These are phyloP conservation scores for Sporothrix mexicana DNA, from an alignment of 2,329 filamentous ascomycete species.

Conservation along the genomic window DNA sequence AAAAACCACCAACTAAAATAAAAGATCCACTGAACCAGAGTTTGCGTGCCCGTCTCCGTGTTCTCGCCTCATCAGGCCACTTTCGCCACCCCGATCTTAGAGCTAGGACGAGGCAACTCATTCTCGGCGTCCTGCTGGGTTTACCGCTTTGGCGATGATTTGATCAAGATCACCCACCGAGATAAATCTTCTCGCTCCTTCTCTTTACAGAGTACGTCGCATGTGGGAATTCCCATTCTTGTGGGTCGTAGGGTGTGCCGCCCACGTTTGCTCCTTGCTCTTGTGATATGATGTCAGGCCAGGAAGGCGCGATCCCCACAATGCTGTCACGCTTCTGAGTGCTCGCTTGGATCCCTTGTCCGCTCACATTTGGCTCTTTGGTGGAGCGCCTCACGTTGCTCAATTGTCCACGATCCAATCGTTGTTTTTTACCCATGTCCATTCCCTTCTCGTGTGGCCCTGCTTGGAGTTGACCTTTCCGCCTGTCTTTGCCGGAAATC, in stretches of 20 bases:
- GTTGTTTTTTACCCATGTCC: background rate
- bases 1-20: background rate
- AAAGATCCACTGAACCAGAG: background rate
- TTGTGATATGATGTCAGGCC: constrained; percentile 6
- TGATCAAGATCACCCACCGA: background rate
- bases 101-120: constrained; percentile 6
- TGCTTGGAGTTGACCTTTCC: background rate
- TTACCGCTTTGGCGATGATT: background rate
- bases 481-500: background rate
- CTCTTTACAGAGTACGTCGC: too few relatives aligned
- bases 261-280: constrained; percentile 5
- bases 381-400: background rate
- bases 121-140: background rate
- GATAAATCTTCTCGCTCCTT: too few relatives aligned
- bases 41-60: background rate
- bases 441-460: background rate
- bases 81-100: background rate
- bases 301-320: background rate
- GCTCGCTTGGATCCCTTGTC: background rate
- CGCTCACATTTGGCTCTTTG: background rate
- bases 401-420: background rate
- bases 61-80: background rate
- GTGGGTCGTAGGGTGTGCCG: background rate
- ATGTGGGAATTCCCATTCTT: background rate
- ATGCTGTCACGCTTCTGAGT: background rate